Conservation (phyloP, 2,329 filamentous ascomycete genomes). For the Parascedosporium putredinis region DNA sequence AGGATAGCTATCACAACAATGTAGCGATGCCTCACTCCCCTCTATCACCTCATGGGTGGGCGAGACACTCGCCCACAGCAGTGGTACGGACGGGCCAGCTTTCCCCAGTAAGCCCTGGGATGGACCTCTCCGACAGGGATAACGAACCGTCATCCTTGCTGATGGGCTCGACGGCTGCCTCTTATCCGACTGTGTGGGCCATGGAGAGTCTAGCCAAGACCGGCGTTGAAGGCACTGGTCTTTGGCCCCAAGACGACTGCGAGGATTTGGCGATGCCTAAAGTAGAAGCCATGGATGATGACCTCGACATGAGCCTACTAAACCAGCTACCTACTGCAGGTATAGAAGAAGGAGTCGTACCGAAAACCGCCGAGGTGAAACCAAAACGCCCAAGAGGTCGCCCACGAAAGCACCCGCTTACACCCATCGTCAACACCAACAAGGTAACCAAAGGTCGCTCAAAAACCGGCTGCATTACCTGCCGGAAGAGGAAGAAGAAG, state of each 20-base stretch:
- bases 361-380: slow-evolving; percentile 21
- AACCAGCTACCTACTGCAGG: slow-evolving; percentile 30
- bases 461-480: slow-evolving; percentile 60
- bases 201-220: slow-evolving; percentile 18
- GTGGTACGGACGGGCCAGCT: slow-evolving; percentile 34
- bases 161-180: slow-evolving; percentile 33
- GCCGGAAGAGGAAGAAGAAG: slow-evolving; percentile 61
- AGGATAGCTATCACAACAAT: slow-evolving; percentile 23
- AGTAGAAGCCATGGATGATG: slow-evolving; percentile 46
- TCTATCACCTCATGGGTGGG: slow-evolving; percentile 17
- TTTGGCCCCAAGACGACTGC: slow-evolving; percentile 28
- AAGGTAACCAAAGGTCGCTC: slow-evolving; percentile 71
- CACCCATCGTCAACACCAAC: slow-evolving; percentile 42
- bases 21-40: slow-evolving; percentile 20
- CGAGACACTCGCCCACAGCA: slow-evolving; percentile 10
- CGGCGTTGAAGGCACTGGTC: not conserved
- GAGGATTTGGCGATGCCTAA: slow-evolving; percentile 42
- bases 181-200: slow-evolving; percentile 29
- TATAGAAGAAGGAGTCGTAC: slow-evolving; percentile 11
- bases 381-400: slow-evolving; percentile 63
- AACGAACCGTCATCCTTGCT: not conserved
- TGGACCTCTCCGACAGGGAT: slow-evolving; percentile 24
- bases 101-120: slow-evolving; percentile 41
- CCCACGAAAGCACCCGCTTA: slow-evolving; percentile 69
- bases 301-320: slow-evolving; percentile 41